Evolutionary conservation across 768 basidiomycete genomes (phyloP), one percentile per base, ranked within the genome.

Genomic region (Ramaria sp.): DNA sequence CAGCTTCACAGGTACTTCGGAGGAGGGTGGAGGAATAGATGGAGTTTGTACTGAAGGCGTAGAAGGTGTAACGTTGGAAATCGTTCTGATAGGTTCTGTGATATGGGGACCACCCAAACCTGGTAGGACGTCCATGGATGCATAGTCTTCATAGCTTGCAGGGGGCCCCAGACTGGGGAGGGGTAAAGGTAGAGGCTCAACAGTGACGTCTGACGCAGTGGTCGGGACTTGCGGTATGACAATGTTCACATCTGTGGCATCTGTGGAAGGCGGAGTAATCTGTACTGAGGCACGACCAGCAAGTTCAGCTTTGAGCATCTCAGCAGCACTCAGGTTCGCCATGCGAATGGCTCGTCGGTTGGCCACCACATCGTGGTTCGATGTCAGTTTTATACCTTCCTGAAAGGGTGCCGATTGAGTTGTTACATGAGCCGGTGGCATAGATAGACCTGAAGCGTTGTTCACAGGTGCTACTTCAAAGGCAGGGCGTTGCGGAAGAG

Each of bases 251-350:
- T 47, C 53, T 44, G 39, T n/a, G 3, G 38, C 43, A 30, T 47
- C 53, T 44, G 39, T n/a, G 3, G 38, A 22, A 28, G 51, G 51
- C 15, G 38, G 7, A 20, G 67, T 65, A 13, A 68, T 60, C 60
- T 72, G 74, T 49, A 71, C 65, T 12, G 76, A 71, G 51, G 67
- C 59, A 43, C 73, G 64, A 20, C 81, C 79, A 59, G 83, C 78
- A 59, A 97, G 68, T 68, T 97, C 90, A 50, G 90, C 92, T 70
- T 90, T 94, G 62, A 98, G 75, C 66, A 85, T 79, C 66, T 98
- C 90, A 53, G 94, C 94, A 43, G 95, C 95, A 72, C 82, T 90
- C 82, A 98, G 81, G 65, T 98, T 98, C 27, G 95, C 95, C 79
- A 95, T 83, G 57, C 94, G 82, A 59, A 96, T 90, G 24, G 88